A percentile compares a stretch with the other conserved stretches of the same genome.
Conservation (phyloP, 495 filamentous ascomycete species). For the Podospora bellae-mahoneyi region DNA sequence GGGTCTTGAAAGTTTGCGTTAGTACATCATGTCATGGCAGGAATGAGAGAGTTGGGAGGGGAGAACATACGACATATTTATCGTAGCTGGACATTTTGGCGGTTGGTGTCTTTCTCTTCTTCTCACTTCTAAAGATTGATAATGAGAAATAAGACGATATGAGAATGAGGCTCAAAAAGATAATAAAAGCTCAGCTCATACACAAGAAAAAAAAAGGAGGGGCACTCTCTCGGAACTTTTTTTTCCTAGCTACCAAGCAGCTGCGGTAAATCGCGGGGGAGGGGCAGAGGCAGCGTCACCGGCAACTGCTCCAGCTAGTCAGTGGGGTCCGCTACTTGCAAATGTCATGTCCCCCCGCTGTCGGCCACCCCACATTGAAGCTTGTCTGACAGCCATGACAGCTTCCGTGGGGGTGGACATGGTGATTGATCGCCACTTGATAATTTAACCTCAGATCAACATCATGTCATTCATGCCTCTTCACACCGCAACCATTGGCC, state of each 20-base stretch:
- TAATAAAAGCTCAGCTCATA: background rate
- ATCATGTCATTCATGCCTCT: slow-evolving; percentile 5
- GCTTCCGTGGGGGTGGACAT: background rate
- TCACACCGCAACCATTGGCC: background rate
- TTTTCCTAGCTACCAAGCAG: background rate
- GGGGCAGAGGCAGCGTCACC: background rate
- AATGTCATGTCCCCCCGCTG: background rate
- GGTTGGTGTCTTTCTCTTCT: background rate
- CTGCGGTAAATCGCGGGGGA: background rate
- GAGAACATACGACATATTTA: slow-evolving; percentile 45
- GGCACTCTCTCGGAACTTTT: background rate
- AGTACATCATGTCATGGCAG: background rate
- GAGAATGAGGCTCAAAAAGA: background rate
- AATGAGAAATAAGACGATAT: background rate
- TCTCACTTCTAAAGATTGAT: background rate
- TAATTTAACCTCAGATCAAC: background rate
- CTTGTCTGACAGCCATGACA: background rate
- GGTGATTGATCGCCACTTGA: background rate
- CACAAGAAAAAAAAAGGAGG: background rate
- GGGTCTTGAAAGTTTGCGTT: slow-evolving; percentile 47
- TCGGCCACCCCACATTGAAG: too few species aligned
- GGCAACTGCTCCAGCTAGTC: background rate
- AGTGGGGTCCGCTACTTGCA: background rate
- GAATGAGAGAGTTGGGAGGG: too few species aligned
- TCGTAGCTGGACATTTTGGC: slow-evolving; percentile 61